Evolutionary conservation across 139 green algal species (phyloP), one percentile per base, ranked within the genome.

Genomic region (Coelastrella sp.): DNA sequence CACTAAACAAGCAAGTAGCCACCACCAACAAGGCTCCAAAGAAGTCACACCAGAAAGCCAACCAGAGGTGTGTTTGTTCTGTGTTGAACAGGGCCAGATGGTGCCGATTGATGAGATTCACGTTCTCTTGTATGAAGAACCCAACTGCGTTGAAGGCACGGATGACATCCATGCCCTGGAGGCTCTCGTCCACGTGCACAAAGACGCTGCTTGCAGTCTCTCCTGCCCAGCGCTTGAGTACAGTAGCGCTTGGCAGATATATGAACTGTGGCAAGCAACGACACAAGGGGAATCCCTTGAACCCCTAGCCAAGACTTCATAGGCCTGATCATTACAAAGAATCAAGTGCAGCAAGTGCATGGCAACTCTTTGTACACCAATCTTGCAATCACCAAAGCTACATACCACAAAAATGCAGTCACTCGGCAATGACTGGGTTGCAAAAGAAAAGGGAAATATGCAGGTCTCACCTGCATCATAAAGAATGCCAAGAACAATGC

Each of bases 11-110:
- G 82, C 86, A 90, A 32, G 91, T 92, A 8, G 89, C 90, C 25
- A 94, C 83, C 34, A 94, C 86, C 83, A 94, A 85, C 68, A 91
- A 67, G 13, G 91, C 90, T 13, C 91, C 91, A 72, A 91, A 92
- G 53, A 94, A 89, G 85, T 94, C 91, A 76, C 91, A 94, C 89
- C 89, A 92, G 84, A 94, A 94, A 37, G 91, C 90, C 37, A 94
- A 88, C 90, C 90, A 94, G 34, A 94, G 67, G 89, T 94, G 91
- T 85, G 88, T 89, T 64, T 89, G 86, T 84, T 94, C 91, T 0
- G 89, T 92, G 74, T 91, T 91, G 77, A 94, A 94, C 32, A 94
- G 81, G 2, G 91, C 87, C 66, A 90, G 85, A 86, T 94, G 89
- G 79, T 93, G 81, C 38, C 53, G 32, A 73, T 94, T 92, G 48